Evolutionary conservation across 1,139 yeast species (phyloP), one percentile per base, ranked within the genome.

Genomic region (Geotrichum fermentans): DNA sequence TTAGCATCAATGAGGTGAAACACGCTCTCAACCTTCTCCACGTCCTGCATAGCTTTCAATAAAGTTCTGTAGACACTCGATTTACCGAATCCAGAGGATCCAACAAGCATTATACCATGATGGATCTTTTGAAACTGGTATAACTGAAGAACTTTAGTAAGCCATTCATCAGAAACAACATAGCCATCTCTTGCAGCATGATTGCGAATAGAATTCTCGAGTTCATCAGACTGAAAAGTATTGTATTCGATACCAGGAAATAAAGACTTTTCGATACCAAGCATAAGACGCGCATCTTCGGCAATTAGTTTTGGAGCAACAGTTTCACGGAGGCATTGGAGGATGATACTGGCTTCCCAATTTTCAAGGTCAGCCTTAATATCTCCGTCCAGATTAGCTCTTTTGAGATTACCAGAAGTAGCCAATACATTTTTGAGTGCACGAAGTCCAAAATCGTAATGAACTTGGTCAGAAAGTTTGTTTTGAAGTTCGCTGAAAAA

Each of bases 361-460:
- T 38, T 32, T 52, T 77, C 79, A 3, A 37, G 34, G 26, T 43
- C 46, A 0, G n/a, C 34, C 1, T 40, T 20, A 6, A 28, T 37
- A 5, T 45, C 51, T 4, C 32, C 33, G 13, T 37, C 46, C 3
- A 52, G 24, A 14, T 45, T 44, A 10, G 45, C 34, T 43, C 79
- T 62, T 52, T 71, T 73, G 3, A 79, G 61, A 14, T 62, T 58
- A 0, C 92, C 90, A 58, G 90, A 80, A 50, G 75, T 73, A 3
- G 72, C 65, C 38, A 90, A 65, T 0, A 83, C 79, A 40, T 79
- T 73, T 61, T 89, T 90, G 50, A 90, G 65, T 0, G 96, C 82
- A 52, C 97, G 73, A 38, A 90, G 70, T 0, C 97, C 96, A 73
- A 92, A 92, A 60, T 92, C 97, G 60, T 92, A 92, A 62, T 90